Evolutionary conservation across 768 basidiomycete genomes (phyloP).

Genomic region (Mycena albidolilacea): DNA sequence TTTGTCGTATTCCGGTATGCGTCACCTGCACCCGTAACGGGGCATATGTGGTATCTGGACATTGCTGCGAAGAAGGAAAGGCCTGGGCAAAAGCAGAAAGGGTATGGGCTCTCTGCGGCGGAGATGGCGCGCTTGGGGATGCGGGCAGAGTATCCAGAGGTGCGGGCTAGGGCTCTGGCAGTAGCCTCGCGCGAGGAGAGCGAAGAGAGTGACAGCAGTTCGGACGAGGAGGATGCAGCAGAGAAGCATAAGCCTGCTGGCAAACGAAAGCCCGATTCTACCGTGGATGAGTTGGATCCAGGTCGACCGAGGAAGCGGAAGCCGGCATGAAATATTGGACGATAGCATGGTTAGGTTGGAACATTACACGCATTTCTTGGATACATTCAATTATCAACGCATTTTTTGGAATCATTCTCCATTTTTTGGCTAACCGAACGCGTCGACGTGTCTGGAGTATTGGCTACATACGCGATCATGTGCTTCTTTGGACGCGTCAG

Average conservation of each 20-base stretch:
- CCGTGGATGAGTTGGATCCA: conserved; percentile 1
- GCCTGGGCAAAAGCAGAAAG: background rate
- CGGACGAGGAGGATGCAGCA: conserved; percentile 21
- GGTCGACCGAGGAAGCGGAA: conserved; percentile 29
- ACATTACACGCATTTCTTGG: conserved; percentile 11
- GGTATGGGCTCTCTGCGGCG: conserved; percentile 22
- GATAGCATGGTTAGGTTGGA: conserved; percentile 10
- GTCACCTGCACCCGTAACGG: conserved; percentile 21
- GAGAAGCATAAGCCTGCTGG: conserved; percentile 16
- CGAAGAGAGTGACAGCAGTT: conserved; percentile 25
- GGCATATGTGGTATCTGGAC: conserved; percentile 35
- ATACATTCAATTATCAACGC: background rate
- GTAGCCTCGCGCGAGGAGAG: conserved; percentile 24
- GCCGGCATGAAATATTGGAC: conserved; percentile 12
- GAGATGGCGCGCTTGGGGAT: conserved; percentile 37
- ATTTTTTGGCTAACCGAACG: background rate
- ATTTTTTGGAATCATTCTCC: background rate
- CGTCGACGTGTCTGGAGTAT: conserved; percentile 4
- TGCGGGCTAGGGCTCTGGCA: conserved; percentile 29
- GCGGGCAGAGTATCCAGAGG: conserved; percentile 34
- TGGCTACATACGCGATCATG: conserved; percentile 19
- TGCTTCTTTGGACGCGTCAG: background rate
- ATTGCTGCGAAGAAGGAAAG: conserved; percentile 39
- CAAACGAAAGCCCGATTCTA: conserved; percentile 33
- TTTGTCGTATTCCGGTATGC: conserved; percentile 39